These are phyloP conservation scores for Phallus indusiatus DNA, from an alignment of 768 basidiomycete genomes.

Conservation along the genomic window DNA sequence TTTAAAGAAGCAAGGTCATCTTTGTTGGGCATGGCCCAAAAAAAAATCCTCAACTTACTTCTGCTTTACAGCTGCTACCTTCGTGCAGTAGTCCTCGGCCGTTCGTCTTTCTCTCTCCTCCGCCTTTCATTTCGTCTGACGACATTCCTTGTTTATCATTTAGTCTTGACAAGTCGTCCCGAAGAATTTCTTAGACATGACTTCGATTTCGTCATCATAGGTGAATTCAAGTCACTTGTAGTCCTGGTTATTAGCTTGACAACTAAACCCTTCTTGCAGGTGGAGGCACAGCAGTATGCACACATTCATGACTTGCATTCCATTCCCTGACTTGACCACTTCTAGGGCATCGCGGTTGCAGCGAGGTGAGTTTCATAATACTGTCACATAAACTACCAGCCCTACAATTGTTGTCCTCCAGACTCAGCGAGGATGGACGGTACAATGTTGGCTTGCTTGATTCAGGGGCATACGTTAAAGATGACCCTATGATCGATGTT, in stretches of 20 bases:
- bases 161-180: neutral
- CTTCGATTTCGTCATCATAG: neutral
- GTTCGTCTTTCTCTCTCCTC: neutral
- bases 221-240: neutral
- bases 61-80: neutral
- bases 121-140: neutral
- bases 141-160: neutral
- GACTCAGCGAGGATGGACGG: neutral
- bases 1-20: neutral
- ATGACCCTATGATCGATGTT: slow-evolving; percentile 16
- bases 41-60: neutral
- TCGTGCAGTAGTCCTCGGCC: neutral
- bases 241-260: neutral
- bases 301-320: neutral
- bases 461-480: slow-evolving; percentile 11
- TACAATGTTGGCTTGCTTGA: slow-evolving; percentile 18
- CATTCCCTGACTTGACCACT: neutral
- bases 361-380: neutral
- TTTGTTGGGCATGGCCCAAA: neutral
- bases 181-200: neutral
- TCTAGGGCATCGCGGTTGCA: slow-evolving; percentile 1
- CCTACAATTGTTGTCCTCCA: neutral
- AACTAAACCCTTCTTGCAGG: neutral
- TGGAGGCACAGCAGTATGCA: neutral
- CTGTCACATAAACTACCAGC: neutral